These are phyloP conservation scores for Speleostelium caveatum DNA, from an alignment of 78 protist genomes.

Conservation along the genomic window DNA sequence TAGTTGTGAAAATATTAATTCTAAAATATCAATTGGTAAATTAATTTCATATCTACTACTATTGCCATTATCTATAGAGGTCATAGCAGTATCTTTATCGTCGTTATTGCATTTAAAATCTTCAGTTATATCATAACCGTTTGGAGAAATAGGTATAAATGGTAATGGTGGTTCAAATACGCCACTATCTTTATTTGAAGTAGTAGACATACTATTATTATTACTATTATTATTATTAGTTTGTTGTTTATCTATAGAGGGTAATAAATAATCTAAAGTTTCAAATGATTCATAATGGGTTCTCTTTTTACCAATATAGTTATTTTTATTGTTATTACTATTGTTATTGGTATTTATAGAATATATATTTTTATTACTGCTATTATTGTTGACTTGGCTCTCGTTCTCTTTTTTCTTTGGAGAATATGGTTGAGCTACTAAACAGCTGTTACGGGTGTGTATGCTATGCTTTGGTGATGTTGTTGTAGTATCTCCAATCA, in stretches of 20 bases:
- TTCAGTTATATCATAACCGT: background rate
- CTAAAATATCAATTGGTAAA: conserved; percentile 72
- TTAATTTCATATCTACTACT: background rate
- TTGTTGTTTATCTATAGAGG: no score
- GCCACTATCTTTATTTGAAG: background rate
- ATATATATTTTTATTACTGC: background rate
- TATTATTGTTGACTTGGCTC: background rate
- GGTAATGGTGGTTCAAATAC: conserved; percentile 32
- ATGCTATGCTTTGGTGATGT: background rate
- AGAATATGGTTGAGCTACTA: background rate
- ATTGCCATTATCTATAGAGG: background rate
- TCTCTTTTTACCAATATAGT: background rate
- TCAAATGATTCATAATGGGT: background rate
- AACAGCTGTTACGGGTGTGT: background rate
- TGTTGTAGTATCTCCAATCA: background rate
- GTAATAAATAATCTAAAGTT: no score
- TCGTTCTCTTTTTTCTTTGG: background rate
- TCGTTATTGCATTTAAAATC: background rate
- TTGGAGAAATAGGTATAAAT: conserved; percentile 64
- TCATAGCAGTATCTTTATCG: background rate
- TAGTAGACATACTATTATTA: background rate
- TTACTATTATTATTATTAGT: no score
- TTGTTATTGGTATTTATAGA: background rate
- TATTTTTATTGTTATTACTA: background rate
- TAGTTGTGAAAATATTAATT: conserved; percentile 69